Base-by-base conservation (phyloP, 2,329 filamentous ascomycete genomes). In the Thelonectria blattea region DNA sequence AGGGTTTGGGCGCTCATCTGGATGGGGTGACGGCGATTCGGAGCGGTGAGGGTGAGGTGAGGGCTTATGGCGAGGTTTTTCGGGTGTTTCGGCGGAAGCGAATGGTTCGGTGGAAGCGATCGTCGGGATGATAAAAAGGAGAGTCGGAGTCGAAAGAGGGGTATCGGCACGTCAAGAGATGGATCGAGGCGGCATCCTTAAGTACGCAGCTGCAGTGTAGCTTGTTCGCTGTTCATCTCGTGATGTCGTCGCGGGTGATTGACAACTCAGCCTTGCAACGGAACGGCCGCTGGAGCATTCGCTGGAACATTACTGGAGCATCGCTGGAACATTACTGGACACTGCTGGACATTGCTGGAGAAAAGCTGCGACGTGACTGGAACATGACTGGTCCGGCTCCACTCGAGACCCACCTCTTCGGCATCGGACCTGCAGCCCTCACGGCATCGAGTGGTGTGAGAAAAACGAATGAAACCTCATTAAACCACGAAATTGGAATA, bases 1-100 rank as follows among this genome's bases (percentile, higher is more conserved):
- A 47, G 8, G 15, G 56, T 30, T 53, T 53, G 27, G 15, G 53
- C 12, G 27, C 37, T 42, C 53, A 50, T 56, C 22, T 24, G 45
- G 24, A 41, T 15, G 14, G 22, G 51, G 34, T 32, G 50, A 39
- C 30, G 22, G 24, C 27, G 30, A 22, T 47, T 12, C 22, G 15
- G 43, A n/a, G 15, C 11, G 22, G 14, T 15, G 15, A 15, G 14
- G 22, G 12, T 8, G 43, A n/a, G n/a, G 43, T 27, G 22, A 24
- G 22, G 22, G 22, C 22, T 24, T 24, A n/a, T 24, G 4, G 22
- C 3, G 22, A 24, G 22, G 22, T 24, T 24, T 24, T 34, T 9
- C 5, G 32, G 32, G 32, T 11, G 32, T 5, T 34, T 34, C 32
- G 9, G 32, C 3, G 32, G 32, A 3, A 34, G 22, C 22, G 22